Evolutionary conservation across 225 moss, liverwort and hornwort genomes (phyloP).

Genomic region (Polytrichum commune): DNA sequence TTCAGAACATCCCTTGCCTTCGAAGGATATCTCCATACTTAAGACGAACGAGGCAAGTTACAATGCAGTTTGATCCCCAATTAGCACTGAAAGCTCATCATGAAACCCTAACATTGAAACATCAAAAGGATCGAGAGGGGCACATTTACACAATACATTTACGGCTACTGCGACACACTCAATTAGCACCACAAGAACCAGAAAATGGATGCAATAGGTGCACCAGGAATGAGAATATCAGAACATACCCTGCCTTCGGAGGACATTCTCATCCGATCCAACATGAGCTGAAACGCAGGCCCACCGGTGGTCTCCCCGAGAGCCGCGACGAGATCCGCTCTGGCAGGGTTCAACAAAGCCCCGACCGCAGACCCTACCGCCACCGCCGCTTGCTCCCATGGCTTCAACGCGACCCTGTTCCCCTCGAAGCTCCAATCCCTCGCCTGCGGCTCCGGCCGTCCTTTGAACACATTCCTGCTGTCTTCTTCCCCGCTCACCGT

Average conservation of each 20-base stretch:
- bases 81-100: no score
- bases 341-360: conserved; percentile 76
- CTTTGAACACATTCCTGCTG: conserved; percentile 34
- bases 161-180: no score
- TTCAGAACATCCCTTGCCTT: conserved; percentile 52
- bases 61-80: no score
- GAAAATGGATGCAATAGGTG: no score
- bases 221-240: background rate
- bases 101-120: no score
- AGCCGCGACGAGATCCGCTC: conserved; percentile 94
- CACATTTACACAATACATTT: no score
- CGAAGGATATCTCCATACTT: conserved; percentile 55
- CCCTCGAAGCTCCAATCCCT: conserved; percentile 22
- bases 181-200: background rate
- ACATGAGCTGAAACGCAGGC: conserved; percentile 66
- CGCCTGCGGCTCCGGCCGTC: conserved; percentile 22
- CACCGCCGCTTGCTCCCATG: conserved; percentile 82
- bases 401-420: conserved; percentile 47
- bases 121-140: no score
- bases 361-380: conserved; percentile 89
- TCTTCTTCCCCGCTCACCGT: conserved; percentile 32
- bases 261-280: conserved; percentile 71
- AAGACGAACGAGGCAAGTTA: no score
- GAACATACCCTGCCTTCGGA: conserved; percentile 60
- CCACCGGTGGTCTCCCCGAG: conserved; percentile 92